These are phyloP conservation scores for Parsonsia alboflavescens DNA, from an alignment of 257 asterid genomes.

Conservation along the genomic window DNA sequence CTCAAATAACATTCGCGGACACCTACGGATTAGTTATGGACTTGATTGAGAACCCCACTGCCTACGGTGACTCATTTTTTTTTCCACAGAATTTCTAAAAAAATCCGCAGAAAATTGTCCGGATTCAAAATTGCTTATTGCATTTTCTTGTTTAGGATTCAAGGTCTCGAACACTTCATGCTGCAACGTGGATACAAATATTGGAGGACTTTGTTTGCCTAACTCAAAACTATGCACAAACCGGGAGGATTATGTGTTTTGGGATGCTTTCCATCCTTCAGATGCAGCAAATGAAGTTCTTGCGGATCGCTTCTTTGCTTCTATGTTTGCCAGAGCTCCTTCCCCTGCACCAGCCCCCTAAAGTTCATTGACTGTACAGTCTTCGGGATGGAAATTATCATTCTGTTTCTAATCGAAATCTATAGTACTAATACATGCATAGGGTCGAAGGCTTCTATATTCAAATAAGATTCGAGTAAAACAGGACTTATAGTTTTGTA, in stretches of 20 bases:
- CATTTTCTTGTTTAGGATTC: conserved; percentile 34
- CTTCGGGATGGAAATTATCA: not conserved
- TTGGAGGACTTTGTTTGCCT: conserved; percentile 73
- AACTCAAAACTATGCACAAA: conserved; percentile 53
- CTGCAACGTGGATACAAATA: conserved; percentile 58
- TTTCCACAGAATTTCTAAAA: no score
- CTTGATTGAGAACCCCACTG: conserved; percentile 55
- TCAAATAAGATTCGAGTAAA: no score
- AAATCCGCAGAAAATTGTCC: not conserved
- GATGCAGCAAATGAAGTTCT: conserved; percentile 80
- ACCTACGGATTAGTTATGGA: conserved; percentile 50
- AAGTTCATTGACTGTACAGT: conserved; percentile 8
- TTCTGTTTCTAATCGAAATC: no score
- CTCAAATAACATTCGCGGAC: conserved; percentile 57
- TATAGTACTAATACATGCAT: no score
- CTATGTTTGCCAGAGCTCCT: conserved; percentile 27
- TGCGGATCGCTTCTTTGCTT: conserved; percentile 43
- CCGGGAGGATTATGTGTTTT: conserved; percentile 58
- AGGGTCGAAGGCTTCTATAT: no score
- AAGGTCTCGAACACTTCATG: conserved; percentile 75
- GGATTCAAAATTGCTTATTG: not conserved
- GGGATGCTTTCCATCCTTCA: conserved; percentile 86
- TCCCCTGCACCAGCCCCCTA: conserved; percentile 42
- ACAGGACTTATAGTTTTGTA: no score
- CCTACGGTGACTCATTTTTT: conserved; percentile 37